A percentile compares a stretch with the other conserved stretches of the same genome.
These are phyloP conservation scores for Blastocystis sp. DNA, from an alignment of 352 stramenopile species.

Conservation along the genomic window DNA sequence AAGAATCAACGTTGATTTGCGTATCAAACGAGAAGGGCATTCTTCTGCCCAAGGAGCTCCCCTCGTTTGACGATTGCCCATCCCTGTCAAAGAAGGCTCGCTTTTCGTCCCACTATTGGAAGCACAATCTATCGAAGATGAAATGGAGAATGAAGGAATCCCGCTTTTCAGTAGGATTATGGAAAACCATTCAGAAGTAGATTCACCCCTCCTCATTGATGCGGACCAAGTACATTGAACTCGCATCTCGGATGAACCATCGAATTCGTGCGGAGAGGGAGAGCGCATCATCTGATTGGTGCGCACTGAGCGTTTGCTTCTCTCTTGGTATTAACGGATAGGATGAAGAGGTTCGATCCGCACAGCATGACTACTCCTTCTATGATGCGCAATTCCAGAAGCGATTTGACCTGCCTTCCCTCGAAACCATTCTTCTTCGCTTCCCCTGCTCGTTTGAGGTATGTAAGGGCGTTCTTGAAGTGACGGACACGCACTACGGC, in stretches of 20 bases:
- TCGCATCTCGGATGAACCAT: constrained; percentile 13
- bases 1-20: background rate
- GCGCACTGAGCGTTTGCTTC: background rate
- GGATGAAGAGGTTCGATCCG: background rate
- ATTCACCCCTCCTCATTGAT: constrained; percentile 26
- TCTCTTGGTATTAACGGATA: background rate
- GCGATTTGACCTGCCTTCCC: background rate
- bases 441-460: constrained; percentile 28
- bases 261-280: background rate
- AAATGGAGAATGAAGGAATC: no score
- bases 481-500: background rate
- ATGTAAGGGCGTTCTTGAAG: constrained; percentile 26
- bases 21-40: background rate
- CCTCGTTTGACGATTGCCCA: no score
- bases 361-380: background rate
- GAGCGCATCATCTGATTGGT: background rate
- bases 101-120: no score
- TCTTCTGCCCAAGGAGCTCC: background rate
- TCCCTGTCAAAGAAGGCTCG: no score
- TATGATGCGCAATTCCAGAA: constrained; percentile 10
- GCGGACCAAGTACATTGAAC: constrained; percentile 45
- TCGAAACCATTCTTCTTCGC: constrained; percentile 28
- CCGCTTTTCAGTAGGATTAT: constrained; percentile 14
- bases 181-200: background rate
- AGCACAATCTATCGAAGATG: no score